Evolutionary conservation across 192 early-diverging fungal genomes (phyloP), one percentile per base, ranked within the genome.

Genomic region (Endogone sp.): DNA sequence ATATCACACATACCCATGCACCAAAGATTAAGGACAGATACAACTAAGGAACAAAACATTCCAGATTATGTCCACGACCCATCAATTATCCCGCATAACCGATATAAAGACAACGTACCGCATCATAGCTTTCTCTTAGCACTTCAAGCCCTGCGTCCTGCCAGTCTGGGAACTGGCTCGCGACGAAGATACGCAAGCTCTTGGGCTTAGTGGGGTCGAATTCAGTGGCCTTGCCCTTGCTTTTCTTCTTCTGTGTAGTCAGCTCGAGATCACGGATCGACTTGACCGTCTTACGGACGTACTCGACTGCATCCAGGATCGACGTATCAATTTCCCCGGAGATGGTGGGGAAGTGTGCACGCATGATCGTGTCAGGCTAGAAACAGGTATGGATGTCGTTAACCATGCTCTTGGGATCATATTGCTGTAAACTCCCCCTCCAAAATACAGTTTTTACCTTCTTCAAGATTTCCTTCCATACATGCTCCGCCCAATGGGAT

Each of bases 401-500:
- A n/a, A n/a, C n/a, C n/a, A n/a, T n/a, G n/a, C n/a, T n/a, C n/a
- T n/a, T n/a, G n/a, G n/a, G n/a, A n/a, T n/a, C n/a, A n/a, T n/a
- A n/a, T n/a, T n/a, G n/a, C n/a, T n/a, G n/a, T n/a, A n/a, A n/a
- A n/a, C n/a, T n/a, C n/a, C n/a, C n/a, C n/a, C n/a, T n/a, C n/a
- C n/a, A n/a, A n/a, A n/a, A n/a, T n/a, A n/a, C 60, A 28, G 59
- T 31, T 8, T 60, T 62, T 29, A 81, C 70, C 78, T 98, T 95
- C 70, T 88, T 79, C 69, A 98, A 80, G 56, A 97, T 60, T 23
- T 84, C 79, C 32, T 74, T 75, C 95, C 95, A 99, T 56, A 98
- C 76, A 75, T 95, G 81, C 78, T 99, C 96, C 58, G 90, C 85
- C 92, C 93, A 98, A 84, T 98, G 97, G 16, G 98, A 93, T 25